Evolutionary conservation across 768 basidiomycete species (phyloP), one percentile per base, ranked within the genome.

Genomic region (Mycena olivaceomarginata): DNA sequence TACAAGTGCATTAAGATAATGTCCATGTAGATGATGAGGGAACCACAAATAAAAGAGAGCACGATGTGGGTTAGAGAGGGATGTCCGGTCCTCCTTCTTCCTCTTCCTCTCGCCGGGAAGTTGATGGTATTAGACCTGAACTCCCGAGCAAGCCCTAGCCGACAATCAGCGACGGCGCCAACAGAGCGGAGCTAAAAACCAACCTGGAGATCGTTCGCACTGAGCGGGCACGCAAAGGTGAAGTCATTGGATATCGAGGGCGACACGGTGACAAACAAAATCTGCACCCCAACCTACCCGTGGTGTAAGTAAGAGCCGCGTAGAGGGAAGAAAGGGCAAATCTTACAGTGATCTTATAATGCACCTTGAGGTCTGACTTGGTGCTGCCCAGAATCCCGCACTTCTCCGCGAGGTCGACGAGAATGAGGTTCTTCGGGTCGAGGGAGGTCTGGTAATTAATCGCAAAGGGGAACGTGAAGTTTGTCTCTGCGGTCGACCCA

Each of bases 401-500:
- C 80, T 92, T 94, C 11, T 80, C 78, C 2, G 89, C 90, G 37
- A 97, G 79, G 82, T 96, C 94, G 12, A 84, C 43, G n/a, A 97
- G 86, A 25, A 96, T 91, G 8, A 72, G 68, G 43, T 85, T 82
- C 51, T 86, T 86, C 11, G 95, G 93, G 74, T 95, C 90, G 57
- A 86, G 80, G 0, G 89, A 81, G 37, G 87, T 86, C 48, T 89
- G 90, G 86, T 96, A 97, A 59, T 87, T 85, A 57, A 97, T 86
- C 7, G 89, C 80, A 85, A 97, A 94, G 2, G 96, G 96, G 87
- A 97, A 95, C 0, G 92, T 93, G 86, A 96, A 91, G 77, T 91
- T 93, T 6, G 92, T 94, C 77, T 88, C 87, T 4, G 89, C 81
- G 79, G 92, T 86, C 15, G 94, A 87, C 12, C 88, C 80, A 80